Base-by-base conservation (phyloP, 1,139 yeast genomes). In the Sugiyamaella pinicola region DNA sequence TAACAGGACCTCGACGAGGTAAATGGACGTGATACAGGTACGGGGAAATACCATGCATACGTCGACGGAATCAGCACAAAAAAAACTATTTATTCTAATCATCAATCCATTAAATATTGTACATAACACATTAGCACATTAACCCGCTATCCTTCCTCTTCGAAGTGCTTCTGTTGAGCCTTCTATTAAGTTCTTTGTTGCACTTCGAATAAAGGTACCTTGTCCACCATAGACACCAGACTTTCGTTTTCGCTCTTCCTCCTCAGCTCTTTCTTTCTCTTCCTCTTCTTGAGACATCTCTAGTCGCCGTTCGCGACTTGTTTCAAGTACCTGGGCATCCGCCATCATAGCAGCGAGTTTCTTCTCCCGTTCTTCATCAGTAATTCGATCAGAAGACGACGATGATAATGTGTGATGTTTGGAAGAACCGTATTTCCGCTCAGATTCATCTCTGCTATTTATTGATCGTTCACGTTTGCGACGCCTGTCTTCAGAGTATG, bases 181-280 rank as follows among this genome's bases (percentile, higher is more conserved):
- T 7, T 51, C 54, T 9, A 56, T 21, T 3, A 56, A 48, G 26
- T 44, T 49, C 24, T 50, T 42, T 38, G 46, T 48, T 12, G 55
- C 50, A 22, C 41, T 46, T 31, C 59, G 24, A 28, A 60, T 54
- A 39, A 61, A 61, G 41, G 53, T 45, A 40, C 63, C 56, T 8
- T 52, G 49, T 4, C 95, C 81, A 56, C 86, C 95, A 39, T 81
- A 84, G 79, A 84, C 84, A 39, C 84, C 85, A 64, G 86, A 83
- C 72, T 83, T 84, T 44, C 79, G 76, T 12, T 93, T 88, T 63
- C 85, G 70, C 64, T 73, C 77, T 61, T 84, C 90, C 63, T 82
- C 85, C 64, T 93, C 78, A 65, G 84, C 91, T 70, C 80, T 81
- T 66, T 86, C 93, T 55, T 77, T 90, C 72, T 83, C 83, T 66